Percentiles rank a stretch among this genome's conserved stretches.
Evolutionary conservation across 768 basidiomycete genomes (phyloP).

Genomic region (Lepiota venenata): DNA sequence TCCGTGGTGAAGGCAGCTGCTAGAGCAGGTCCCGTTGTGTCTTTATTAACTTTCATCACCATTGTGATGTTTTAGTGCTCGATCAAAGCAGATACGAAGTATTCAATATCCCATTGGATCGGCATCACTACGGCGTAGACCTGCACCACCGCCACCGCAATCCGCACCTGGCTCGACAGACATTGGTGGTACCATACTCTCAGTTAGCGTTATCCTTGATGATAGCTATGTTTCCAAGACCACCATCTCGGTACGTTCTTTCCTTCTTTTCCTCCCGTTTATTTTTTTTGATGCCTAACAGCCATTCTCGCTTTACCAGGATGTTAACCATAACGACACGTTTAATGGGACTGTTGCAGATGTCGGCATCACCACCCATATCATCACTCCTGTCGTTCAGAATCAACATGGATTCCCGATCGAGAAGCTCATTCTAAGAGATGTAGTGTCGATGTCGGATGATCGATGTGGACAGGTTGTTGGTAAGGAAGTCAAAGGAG

Average conservation of each 20-base stretch:
- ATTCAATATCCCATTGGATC: too few relatives aligned
- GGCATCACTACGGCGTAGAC: background rate
- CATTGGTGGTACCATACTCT: background rate
- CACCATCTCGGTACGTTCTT: conserved; percentile 33
- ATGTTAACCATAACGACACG: conserved; percentile 45
- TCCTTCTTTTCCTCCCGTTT: background rate
- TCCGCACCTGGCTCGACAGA: background rate
- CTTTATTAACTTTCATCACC: too few relatives aligned
- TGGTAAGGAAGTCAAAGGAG: conserved; percentile 41
- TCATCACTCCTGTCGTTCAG: conserved; percentile 39
- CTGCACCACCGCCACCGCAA: background rate
- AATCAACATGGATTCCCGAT: conserved; percentile 48
- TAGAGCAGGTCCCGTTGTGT: too few relatives aligned
- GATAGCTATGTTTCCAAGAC: conserved; percentile 57
- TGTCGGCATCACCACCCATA: conserved; percentile 39
- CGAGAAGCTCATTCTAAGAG: conserved; percentile 40
- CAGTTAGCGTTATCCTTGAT: conserved; percentile 51
- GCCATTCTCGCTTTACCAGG: conserved; percentile 23
- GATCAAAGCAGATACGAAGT: too few relatives aligned
- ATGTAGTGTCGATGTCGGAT: conserved; percentile 40
- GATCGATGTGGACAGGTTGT: conserved; percentile 41
- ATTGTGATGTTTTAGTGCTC: too few relatives aligned
- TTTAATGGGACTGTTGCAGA: conserved; percentile 49
- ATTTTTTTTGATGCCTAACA: background rate
- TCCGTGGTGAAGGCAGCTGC: too few relatives aligned